Evolutionary conservation across 768 basidiomycete genomes (phyloP).

Genomic region (Rhodocollybia butyracea): DNA sequence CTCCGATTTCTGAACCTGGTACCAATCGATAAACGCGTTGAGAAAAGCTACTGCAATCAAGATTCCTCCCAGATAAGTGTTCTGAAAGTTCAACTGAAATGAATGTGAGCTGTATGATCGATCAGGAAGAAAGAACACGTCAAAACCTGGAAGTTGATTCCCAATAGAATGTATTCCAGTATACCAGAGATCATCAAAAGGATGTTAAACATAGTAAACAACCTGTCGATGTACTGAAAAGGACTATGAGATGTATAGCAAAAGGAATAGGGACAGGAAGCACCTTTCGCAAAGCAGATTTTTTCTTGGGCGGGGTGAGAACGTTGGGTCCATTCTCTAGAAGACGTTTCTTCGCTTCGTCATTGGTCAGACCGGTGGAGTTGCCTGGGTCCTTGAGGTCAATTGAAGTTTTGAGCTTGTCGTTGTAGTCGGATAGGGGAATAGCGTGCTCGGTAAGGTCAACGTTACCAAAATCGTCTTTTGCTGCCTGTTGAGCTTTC

Average conservation of each 20-base stretch:
- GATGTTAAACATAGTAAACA: slow-evolving; percentile 62
- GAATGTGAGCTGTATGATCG: slow-evolving; percentile 12
- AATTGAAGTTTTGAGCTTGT: slow-evolving; percentile 45
- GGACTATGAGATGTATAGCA: background rate
- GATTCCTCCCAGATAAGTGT: slow-evolving; percentile 69
- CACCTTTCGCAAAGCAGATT: slow-evolving; percentile 63
- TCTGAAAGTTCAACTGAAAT: slow-evolving; percentile 52
- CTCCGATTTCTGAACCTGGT: slow-evolving; percentile 72
- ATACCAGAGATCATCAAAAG: slow-evolving; percentile 64
- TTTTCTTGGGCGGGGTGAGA: slow-evolving; percentile 65
- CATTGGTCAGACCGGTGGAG: slow-evolving; percentile 48
- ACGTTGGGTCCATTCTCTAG: slow-evolving; percentile 56
- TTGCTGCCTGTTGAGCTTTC: slow-evolving; percentile 31
- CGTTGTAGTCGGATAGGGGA: slow-evolving; percentile 36
- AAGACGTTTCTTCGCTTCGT: slow-evolving; percentile 54
- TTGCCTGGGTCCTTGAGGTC: slow-evolving; percentile 48
- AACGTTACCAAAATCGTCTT: slow-evolving; percentile 35
- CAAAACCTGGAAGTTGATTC: slow-evolving; percentile 54
- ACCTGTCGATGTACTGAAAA: slow-evolving; percentile 57
- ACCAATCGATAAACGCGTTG: slow-evolving; percentile 69
- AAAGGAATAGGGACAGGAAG: slow-evolving; percentile 14
- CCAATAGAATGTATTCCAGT: slow-evolving; percentile 63
- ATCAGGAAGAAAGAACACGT: background rate
- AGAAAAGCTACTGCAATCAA: slow-evolving; percentile 65
- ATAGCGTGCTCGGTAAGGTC: slow-evolving; percentile 59